phyloP scores from a whole-genome alignment of 148 eudicot genomes.

The Dianthus caryophyllus region DNA sequence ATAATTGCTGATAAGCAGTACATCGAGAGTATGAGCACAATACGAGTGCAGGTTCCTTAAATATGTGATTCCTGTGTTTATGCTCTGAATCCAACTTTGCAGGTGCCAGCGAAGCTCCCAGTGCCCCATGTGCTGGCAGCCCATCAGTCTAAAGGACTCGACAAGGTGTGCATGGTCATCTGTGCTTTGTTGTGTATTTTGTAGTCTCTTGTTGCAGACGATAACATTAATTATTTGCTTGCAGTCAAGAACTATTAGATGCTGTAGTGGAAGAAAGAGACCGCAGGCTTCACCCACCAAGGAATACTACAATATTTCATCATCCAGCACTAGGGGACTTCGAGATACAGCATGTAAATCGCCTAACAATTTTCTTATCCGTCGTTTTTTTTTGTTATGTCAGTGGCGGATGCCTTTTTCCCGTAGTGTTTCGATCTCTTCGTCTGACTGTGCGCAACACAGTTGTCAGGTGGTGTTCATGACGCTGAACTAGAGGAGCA shows the following conservation, averaged over 20 bases:
- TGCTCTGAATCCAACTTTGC: slow-evolving; percentile 15
- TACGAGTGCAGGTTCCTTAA: not conserved
- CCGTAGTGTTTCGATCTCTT: slow-evolving; percentile 1
- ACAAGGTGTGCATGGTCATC: slow-evolving; percentile 34
- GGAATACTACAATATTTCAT: slow-evolving; percentile 78
- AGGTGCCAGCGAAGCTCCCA: slow-evolving; percentile 99
- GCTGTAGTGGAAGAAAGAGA: slow-evolving; percentile 80
- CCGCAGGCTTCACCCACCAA: slow-evolving; percentile 52
- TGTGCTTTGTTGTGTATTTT: not conserved
- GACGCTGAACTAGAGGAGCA: slow-evolving; percentile 97
- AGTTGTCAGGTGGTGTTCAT: slow-evolving; percentile 74
- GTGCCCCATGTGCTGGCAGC: slow-evolving; percentile 99
- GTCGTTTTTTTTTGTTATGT: not conserved
- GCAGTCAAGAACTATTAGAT: slow-evolving; percentile 90
- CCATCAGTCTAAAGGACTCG: slow-evolving; percentile 86
- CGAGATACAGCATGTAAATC: slow-evolving; percentile 79
- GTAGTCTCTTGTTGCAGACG: not conserved
- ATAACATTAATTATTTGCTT: slow-evolving; percentile 8
- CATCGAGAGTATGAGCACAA: not conserved
- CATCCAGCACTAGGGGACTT: slow-evolving; percentile 85
- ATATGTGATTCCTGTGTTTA: not conserved
- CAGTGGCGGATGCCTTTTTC: not conserved
- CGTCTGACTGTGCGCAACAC: slow-evolving; percentile 16
- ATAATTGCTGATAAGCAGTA: not conserved
- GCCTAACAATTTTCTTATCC: not conserved